Percentiles rank a stretch among this genome's conserved stretches.
phyloP scores from a whole-genome alignment of 306 rosid genomes.

The Nissolia schottii region DNA sequence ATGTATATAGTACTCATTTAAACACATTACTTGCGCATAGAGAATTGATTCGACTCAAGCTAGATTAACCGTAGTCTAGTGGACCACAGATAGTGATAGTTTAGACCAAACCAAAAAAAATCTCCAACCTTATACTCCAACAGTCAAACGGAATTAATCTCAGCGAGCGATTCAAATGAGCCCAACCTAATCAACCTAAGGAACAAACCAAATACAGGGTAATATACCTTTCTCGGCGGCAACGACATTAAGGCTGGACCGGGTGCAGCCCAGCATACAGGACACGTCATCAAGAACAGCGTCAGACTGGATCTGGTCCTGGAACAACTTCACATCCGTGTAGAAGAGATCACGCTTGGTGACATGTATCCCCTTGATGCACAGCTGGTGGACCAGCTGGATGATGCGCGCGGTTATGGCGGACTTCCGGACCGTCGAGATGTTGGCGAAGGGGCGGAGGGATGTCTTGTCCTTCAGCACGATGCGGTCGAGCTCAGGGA shows the following conservation, averaged over 20 bases:
- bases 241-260: slow-evolving; percentile 79
- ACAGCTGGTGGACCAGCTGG: slow-evolving; percentile 85
- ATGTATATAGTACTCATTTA: too few relatives aligned
- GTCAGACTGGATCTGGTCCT: slow-evolving; percentile 85
- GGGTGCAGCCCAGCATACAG: slow-evolving; percentile 81
- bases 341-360: slow-evolving; percentile 95
- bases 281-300: slow-evolving; percentile 83
- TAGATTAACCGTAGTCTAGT: too few relatives aligned
- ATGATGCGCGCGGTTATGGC: slow-evolving; percentile 66
- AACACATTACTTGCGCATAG: too few relatives aligned
- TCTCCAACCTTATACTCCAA: too few relatives aligned
- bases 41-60: too few relatives aligned
- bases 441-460: slow-evolving; percentile 66
- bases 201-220: too few relatives aligned
- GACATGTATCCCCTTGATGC: slow-evolving; percentile 73
- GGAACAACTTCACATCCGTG: slow-evolving; percentile 89
- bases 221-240: slow-evolving; percentile 69
- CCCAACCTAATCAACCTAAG: too few relatives aligned
- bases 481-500: slow-evolving; percentile 83
- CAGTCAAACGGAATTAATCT: too few relatives aligned
- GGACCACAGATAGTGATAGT: too few relatives aligned
- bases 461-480: slow-evolving; percentile 71
- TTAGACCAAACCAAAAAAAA: too few relatives aligned
- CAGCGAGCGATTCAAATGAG: too few relatives aligned
- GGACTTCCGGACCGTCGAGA: slow-evolving; percentile 76